Evolutionary conservation across 768 basidiomycete species (phyloP), one percentile per base, ranked within the genome.

Genomic region (Ramaria rubella): DNA sequence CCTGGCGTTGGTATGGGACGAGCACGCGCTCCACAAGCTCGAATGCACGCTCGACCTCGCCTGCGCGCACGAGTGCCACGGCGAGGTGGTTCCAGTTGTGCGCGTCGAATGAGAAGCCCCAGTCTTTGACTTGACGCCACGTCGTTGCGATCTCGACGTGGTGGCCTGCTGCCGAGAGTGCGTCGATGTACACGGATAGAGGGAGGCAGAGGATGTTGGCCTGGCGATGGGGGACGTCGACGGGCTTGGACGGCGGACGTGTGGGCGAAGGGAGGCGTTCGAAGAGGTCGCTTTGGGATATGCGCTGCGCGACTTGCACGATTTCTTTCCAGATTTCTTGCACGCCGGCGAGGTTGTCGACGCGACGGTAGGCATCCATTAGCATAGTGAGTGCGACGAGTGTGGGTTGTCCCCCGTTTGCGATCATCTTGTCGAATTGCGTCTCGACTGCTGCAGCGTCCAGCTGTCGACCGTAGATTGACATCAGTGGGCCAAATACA

Each of bases 11-110:
- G 62, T 79, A 79, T 0, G 82, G 84, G 24, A 93, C 63, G 51
- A 96, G 74, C 43, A 96, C 81, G 52, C 78, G 75, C 66, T 97
- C 90, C 40, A 91, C 68, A 31, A 94, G 75, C 62, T 86, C 82
- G 69, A 94, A 93, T 8, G 90, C 92, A 44, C 85, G 85, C 62
- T 86, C 83, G n/a, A 82, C 71, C 64, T 94, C 81, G 24, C 89
- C 90, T 0, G 87, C 90, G 29, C 88, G 83, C 36, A 92, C 75
- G 23, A 94, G 77, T 14, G 84, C 86, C 9, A 86, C 75, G 24
- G 77, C 78, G 26, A 96, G 77, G 63, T 90, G 83, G 64, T 95
- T 96, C 89, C 92, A 98, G 68, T 96, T 97, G 63, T 87, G 83
- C 12, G 87, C 79, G 66, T 94, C 90, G 67, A 93, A 91, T 12